These are phyloP conservation scores for Lactifluus piperatus DNA, from an alignment of 768 basidiomycete species.

Conservation along the genomic window DNA sequence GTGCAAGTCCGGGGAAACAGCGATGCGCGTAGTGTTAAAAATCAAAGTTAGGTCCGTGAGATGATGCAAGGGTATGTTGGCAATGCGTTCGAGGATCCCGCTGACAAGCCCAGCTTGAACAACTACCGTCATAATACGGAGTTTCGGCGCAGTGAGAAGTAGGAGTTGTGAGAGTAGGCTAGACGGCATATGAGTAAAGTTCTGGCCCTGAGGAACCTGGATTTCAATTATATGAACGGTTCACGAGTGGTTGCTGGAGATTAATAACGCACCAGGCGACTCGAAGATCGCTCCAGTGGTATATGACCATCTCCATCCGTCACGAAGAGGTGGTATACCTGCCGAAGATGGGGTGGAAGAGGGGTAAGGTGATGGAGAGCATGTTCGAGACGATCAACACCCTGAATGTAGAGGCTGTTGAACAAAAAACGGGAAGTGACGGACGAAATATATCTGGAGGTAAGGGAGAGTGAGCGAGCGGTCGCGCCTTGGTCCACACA, in stretches of 20 bases:
- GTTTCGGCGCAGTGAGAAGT: slow-evolving; percentile 2
- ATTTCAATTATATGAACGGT: background rate
- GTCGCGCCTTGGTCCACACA: slow-evolving; percentile 11
- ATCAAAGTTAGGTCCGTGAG: slow-evolving; percentile 11
- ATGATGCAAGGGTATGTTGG: background rate
- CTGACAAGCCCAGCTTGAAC: background rate
- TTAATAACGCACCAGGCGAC: background rate
- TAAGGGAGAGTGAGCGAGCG: slow-evolving; percentile 10
- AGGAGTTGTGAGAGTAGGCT: background rate
- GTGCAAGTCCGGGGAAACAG: background rate
- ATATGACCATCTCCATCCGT: background rate
- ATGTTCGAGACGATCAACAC: background rate
- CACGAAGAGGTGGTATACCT: slow-evolving; percentile 13
- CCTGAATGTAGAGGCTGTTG: slow-evolving; percentile 2
- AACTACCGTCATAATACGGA: slow-evolving; percentile 11
- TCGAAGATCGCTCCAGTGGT: background rate
- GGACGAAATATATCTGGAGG: slow-evolving; percentile 5
- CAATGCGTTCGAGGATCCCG: slow-evolving; percentile 3
- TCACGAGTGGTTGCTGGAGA: background rate
- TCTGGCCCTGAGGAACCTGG: background rate
- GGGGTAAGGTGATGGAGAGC: slow-evolving; percentile 2
- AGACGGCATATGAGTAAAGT: background rate
- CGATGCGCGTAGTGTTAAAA: slow-evolving; percentile 3
- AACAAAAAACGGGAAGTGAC: slow-evolving; percentile 10
- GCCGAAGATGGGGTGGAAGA: slow-evolving; percentile 1